Evolutionary conservation across 257 asterid genomes (phyloP), one percentile per base, ranked within the genome.

Genomic region (Gentiana macrophylla): DNA sequence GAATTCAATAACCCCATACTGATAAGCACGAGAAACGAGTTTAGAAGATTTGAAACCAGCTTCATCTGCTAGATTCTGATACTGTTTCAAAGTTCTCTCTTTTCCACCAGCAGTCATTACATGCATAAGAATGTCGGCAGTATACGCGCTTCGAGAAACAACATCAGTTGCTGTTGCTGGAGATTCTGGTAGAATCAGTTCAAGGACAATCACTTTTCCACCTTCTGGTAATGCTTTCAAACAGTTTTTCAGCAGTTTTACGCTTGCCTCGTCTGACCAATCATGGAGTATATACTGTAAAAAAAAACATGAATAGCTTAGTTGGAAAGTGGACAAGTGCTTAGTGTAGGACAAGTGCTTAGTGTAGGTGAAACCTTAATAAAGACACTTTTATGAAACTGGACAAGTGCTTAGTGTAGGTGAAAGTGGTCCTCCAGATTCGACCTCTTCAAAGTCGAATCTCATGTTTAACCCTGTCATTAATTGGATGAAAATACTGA

Each of bases 1-100:
- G 45, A 53, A 53, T 15, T 53, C 57, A 53, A 53, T 37, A 32
- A 53, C 57, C 3, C 44, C 45, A 35, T 53, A 53, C 15, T 35
- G 57, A 53, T 53, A 38, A 11, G 57, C 57, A 53, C n/a, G 37
- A 53, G 32, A 53, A 32, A 53, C 57, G 4, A 35, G 43, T 10
- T 53, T 53, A 0, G 57, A 35, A 10, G 2, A 6, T 24, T 53
- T 53, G 6, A 35, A 53, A 8, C 57, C 57, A 1, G 32, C 57
- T 35, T 12, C 32, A 33, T 15, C 35, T 35, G 32, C 45, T 1
- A 53, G 44, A 35, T 34, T 53, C 12, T 2, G 3, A 12, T 33
- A 53, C 4, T 53, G 24, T 53, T 34, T 35, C 4, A 33, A 38
- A 0, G 57, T 53, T 38, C 57, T 53, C 4, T 53, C 57, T 53